Base-by-base conservation (phyloP, 2,329 filamentous ascomycete species). In the Fusarium piperis region DNA sequence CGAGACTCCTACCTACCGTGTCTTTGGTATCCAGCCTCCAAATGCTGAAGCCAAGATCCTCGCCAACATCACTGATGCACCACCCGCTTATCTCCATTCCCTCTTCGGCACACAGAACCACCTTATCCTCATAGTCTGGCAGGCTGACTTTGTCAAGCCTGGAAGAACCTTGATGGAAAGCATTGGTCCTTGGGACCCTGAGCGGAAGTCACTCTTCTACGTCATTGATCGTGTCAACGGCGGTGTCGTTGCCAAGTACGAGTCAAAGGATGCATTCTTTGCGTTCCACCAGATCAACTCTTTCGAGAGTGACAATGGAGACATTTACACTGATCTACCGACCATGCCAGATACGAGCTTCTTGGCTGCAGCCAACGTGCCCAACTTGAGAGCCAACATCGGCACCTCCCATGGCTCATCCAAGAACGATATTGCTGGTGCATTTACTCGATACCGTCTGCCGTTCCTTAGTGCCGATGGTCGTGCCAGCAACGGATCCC, bases 61-160 rank as follows among this genome's bases (percentile, higher is more conserved):
- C 8, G 65, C 62, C 32, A 68, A 46, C 18, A 68, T 68, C 44
- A 68, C 65, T 4, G 65, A 68, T 23, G 65, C 62, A 1, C 65
- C 65, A 2, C 51, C 65, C 2, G 57, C 65, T 2, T 68, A 68
- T 15, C 33, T 68, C 3, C 62, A 68, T 16, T 23, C 65, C 3
- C n/a, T 68, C 1, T 68, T 68, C 30, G 57, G 57, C 26, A 62
- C 58, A 3, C 16, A 62, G n/a, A 26, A 62, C 15, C 62, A 68
- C 12, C 39, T 65, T 15, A 58, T 68, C 18, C 52, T 65, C 6
- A 28, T 68, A n/a, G 64, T 70, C 5, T 62, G 60, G 64, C 64
- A 70, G 38, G 59, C 67, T 18, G 64, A 68, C 8, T 36, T 57
- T 13, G 30, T 48, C 8, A 39, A 58, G 52, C 33, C 33, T 8